Conservation (phyloP, 2,329 filamentous ascomycete species). For the Neopestalotiopsis sp. region DNA sequence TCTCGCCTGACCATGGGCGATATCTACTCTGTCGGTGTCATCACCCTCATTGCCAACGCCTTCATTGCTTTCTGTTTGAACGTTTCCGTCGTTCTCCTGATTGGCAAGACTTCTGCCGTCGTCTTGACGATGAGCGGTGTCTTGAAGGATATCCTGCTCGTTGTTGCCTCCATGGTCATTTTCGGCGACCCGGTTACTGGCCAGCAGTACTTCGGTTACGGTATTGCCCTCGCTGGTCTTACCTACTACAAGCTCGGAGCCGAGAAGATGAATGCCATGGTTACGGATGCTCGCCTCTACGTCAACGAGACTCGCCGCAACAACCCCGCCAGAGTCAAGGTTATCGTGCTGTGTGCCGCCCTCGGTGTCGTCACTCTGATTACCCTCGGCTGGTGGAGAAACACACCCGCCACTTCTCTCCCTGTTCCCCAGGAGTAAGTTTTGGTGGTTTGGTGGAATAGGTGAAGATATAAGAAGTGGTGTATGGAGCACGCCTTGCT, state of each 20-base stretch:
- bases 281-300: slow-evolving; percentile 25
- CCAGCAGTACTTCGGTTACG: slow-evolving; percentile 74
- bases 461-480: neutral
- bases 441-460: too few relatives aligned
- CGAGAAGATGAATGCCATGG: slow-evolving; percentile 32
- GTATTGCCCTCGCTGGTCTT: slow-evolving; percentile 54
- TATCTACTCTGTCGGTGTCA: slow-evolving; percentile 67
- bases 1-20: slow-evolving; percentile 69
- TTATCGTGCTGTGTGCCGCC: slow-evolving; percentile 25
- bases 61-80: slow-evolving; percentile 81
- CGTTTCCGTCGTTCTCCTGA: slow-evolving; percentile 82
- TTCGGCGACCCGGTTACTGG: slow-evolving; percentile 68
- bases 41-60: slow-evolving; percentile 74
- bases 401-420: slow-evolving; percentile 7
- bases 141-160: slow-evolving; percentile 75
- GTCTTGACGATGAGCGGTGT: slow-evolving; percentile 76
- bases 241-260: slow-evolving; percentile 35
- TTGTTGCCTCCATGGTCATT: slow-evolving; percentile 69
- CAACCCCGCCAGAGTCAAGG: slow-evolving; percentile 28
- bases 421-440: slow-evolving; percentile 14
- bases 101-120: slow-evolving; percentile 75
- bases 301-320: slow-evolving; percentile 27
- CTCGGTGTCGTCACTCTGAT: slow-evolving; percentile 12
- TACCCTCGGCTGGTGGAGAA: slow-evolving; percentile 12
- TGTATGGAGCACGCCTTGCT: neutral